Conservation (phyloP, 768 basidiomycete species). For the Mycena rosella region DNA sequence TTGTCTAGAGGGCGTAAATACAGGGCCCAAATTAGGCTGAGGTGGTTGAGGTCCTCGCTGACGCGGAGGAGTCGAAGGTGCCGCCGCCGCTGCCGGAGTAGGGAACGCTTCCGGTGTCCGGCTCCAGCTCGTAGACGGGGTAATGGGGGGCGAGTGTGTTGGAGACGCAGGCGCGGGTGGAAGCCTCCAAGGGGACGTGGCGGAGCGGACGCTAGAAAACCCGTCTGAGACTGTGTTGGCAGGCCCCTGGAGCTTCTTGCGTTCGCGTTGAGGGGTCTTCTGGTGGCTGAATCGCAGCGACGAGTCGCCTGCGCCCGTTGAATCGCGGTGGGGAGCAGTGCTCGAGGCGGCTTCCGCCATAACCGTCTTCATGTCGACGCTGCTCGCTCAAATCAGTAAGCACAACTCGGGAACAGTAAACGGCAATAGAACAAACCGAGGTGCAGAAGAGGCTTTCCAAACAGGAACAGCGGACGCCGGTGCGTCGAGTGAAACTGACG, state of each 20-base stretch:
- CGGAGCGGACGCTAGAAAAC: constrained; percentile 15
- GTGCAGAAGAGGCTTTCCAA: constrained; percentile 64
- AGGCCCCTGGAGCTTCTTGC: constrained; percentile 20
- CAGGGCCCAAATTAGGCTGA: constrained; percentile 67
- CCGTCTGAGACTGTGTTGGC: constrained; percentile 14
- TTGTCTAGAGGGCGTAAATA: constrained; percentile 72
- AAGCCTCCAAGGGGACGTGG: constrained; percentile 33
- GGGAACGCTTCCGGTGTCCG: constrained; percentile 41
- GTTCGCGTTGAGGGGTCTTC: constrained; percentile 35
- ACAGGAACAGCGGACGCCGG: constrained; percentile 44
- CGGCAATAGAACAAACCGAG: constrained; percentile 58
- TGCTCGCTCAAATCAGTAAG: constrained; percentile 45
- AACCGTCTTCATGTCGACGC: constrained; percentile 86
- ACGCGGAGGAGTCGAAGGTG: constrained; percentile 38
- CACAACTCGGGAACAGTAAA: constrained; percentile 21
- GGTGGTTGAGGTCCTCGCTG: constrained; percentile 45
- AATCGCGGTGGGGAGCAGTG: constrained; percentile 28
- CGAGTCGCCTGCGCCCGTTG: constrained; percentile 12
- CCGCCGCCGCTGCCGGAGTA: constrained; percentile 31
- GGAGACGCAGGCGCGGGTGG: constrained; percentile 19
- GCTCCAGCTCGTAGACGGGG: constrained; percentile 19
- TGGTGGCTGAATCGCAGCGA: constrained; percentile 22
- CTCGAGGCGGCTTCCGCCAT: constrained; percentile 79
- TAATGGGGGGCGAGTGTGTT: constrained; percentile 26
- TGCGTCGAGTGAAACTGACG: constrained; percentile 11